Conservation (phyloP, 2,329 filamentous ascomycete genomes). For the Botrytis byssoidea region DNA sequence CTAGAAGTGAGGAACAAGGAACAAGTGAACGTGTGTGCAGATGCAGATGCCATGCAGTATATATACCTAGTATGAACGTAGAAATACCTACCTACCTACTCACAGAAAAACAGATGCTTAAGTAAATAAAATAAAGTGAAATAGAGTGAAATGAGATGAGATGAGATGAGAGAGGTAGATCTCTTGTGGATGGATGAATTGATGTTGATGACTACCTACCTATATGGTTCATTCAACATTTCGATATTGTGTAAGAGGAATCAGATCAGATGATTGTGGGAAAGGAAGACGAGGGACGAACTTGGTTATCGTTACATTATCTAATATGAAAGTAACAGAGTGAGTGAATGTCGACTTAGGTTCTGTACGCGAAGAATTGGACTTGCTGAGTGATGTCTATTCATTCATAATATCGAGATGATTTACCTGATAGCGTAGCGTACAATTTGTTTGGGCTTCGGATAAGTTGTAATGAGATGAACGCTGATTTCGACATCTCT, state of each 20-base stretch:
- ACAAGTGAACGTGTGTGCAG: no score
- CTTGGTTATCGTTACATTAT: not conserved
- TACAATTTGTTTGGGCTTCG: not conserved
- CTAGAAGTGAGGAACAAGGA: no score
- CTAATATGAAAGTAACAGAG: not conserved
- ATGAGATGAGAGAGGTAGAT: not conserved
- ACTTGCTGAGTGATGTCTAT: not conserved
- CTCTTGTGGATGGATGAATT: not conserved
- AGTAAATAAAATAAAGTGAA: not conserved
- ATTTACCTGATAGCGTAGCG: no score
- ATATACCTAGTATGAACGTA: no score
- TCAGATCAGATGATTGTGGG: not conserved
- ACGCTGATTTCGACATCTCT: not conserved
- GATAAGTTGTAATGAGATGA: not conserved
- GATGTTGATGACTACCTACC: not conserved
- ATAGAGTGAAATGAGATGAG: no score
- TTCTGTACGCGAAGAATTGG: not conserved
- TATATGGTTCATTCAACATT: accelerated
- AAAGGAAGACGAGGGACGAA: not conserved
- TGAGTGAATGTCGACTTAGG: not conserved
- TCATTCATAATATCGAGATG: not conserved
- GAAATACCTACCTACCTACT: no score
- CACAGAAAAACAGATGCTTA: no score
- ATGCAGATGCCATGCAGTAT: no score
- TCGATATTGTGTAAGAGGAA: not conserved